Evolutionary conservation across 2,329 filamentous ascomycete genomes (phyloP), one percentile per base, ranked within the genome.

Genomic region (Pseudogymnoascus sp.): DNA sequence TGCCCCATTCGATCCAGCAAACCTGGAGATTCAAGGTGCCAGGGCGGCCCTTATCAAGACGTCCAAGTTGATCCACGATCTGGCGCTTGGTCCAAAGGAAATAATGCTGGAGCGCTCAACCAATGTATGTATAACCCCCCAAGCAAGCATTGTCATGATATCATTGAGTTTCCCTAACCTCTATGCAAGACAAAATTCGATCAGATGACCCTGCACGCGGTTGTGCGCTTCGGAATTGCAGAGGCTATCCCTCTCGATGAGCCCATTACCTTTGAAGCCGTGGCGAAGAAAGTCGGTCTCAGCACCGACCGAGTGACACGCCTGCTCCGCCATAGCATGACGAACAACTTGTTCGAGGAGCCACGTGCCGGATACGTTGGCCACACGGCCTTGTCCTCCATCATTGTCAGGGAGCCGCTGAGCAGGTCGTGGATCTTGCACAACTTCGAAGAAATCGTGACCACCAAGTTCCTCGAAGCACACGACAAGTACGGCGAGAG

Each of bases 171-270:
- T 28, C 6, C 21, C 43, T 25, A 48, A 48, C n/a, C 16, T 48
- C 13, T 25, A 25, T 48, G 2, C 21, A 48, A 48, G 43, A 8
- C 43, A 25, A 48, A 48, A 48, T 48, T 48, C 21, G 43, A 48
- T 25, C 13, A n/a, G 13, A 48, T 48, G 34, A 28, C 23, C 14
- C 45, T 65, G 13, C 65, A 67, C 21, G 60, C 63, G 4, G 34
- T 69, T 14, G 62, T 62, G 36, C 63, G 64, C 8, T 68, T 65
- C 28, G 41, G 65, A n/a, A 65, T 69, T 19, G 67, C 68, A 28
- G 41, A 67, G 23, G 77, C 79, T 4, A 80, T 84, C 5, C 80
- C 81, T 2, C 62, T 82, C 0, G 73, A 78, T 23, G 79, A 79
- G 14, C 73, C 76, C 3, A 79, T 80, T 6, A 78, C 79, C 2